These are phyloP conservation scores for Flaveria robusta DNA, from an alignment of 129 eudicot genomes.

Conservation along the genomic window DNA sequence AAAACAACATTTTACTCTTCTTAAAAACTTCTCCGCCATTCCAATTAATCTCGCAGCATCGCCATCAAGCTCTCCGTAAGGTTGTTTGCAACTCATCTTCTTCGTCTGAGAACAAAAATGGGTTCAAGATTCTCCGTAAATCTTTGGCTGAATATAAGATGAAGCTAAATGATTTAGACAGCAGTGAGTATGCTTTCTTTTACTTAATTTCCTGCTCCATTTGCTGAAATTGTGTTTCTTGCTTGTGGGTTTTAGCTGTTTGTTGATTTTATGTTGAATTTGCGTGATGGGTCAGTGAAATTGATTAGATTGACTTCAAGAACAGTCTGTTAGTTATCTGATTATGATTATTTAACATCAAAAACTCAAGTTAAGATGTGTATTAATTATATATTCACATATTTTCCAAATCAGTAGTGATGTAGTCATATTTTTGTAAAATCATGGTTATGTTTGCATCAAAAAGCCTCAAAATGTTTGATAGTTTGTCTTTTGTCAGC, in stretches of 20 bases:
- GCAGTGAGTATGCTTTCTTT: constrained; percentile 51
- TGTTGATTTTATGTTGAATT: constrained; percentile 5
- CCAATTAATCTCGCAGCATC: constrained; percentile 39
- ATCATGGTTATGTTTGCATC: constrained; percentile 15
- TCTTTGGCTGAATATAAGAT: constrained; percentile 47
- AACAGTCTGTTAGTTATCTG: neutral
- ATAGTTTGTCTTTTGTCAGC: neutral
- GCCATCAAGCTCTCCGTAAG: constrained; percentile 42
- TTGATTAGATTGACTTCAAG: constrained; percentile 14
- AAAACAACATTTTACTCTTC: too few relatives aligned
- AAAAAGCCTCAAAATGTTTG: neutral
- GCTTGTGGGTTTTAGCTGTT: neutral
- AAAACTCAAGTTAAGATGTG: neutral
- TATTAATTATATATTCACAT: neutral
- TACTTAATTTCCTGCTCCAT: neutral
- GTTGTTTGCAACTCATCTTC: constrained; percentile 50
- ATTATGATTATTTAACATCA: neutral
- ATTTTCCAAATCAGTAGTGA: neutral
- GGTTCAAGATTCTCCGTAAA: constrained; percentile 54
- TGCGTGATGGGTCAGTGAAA: constrained; percentile 7
- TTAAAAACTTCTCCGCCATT: constrained; percentile 31
- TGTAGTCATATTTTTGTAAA: neutral
- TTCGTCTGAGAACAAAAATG: constrained; percentile 52
- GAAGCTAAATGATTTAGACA: constrained; percentile 65
- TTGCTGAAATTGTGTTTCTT: neutral